phyloP scores from a whole-genome alignment of 2,329 filamentous ascomycete genomes.

The Cadophora malorum region DNA sequence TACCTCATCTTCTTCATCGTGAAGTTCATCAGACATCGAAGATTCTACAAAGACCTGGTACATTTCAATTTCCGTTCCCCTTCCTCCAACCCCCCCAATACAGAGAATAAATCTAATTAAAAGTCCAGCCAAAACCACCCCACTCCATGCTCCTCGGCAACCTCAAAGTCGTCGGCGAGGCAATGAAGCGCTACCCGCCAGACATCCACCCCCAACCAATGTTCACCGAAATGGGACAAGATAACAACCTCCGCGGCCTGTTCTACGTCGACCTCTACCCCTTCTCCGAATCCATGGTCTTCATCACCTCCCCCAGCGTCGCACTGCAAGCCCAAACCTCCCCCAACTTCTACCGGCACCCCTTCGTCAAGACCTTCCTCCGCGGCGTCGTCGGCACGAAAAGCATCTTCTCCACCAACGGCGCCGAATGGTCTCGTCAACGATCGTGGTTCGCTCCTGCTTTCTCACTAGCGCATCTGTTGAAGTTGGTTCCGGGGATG shows the following conservation, averaged over 20 bases:
- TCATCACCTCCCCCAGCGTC: constrained; percentile 32
- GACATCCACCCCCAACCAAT: constrained; percentile 30
- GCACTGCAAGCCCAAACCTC: constrained; percentile 24
- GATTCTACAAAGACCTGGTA: constrained; percentile 23
- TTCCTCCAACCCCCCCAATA: not conserved
- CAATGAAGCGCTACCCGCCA: constrained; percentile 25
- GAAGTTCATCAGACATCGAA: constrained; percentile 22
- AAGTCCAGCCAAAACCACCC: constrained; percentile 30
- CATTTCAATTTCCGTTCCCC: not conserved
- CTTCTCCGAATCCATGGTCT: constrained; percentile 24
- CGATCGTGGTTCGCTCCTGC: constrained; percentile 31
- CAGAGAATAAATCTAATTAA: not conserved
- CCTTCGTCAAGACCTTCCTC: constrained; percentile 21
- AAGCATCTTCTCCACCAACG: constrained; percentile 27
- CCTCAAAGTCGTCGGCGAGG: constrained; percentile 32
- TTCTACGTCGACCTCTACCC: constrained; percentile 39
- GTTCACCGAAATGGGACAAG: constrained; percentile 27
- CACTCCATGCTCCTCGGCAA: constrained; percentile 31
- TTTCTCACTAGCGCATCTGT: constrained; percentile 27
- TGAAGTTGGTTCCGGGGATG: constrained; percentile 30
- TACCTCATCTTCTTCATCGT: constrained; percentile 18
- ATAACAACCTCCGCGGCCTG: constrained; percentile 31
- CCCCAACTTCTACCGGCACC: constrained; percentile 28
- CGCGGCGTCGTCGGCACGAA: constrained; percentile 28
- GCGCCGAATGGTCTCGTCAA: constrained; percentile 30